Evolutionary conservation across 2,329 filamentous ascomycete species (phyloP), one percentile per base, ranked within the genome.

Genomic region (Epichloe sibirici): DNA sequence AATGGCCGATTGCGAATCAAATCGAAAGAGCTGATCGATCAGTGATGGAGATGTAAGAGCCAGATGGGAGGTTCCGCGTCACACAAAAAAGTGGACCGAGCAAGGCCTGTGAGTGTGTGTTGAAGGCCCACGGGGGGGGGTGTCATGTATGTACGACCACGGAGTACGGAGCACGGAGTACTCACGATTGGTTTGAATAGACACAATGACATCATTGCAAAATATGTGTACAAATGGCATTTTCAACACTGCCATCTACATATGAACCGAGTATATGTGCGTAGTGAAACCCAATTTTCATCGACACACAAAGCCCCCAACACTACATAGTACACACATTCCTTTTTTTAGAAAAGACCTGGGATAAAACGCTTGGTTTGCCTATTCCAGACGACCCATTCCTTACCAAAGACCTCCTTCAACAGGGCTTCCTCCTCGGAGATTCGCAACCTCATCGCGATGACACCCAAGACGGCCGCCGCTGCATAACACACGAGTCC

Each of bases 391-490:
- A 57, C 57, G 54, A 73, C 70, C 75, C 76, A 80, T 48, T 72
- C 63, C 11, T 58, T 56, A 0, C 74, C 73, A 64, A 79, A 79
- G 15, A 65, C 61, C 4, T 58, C 63, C 48, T 58, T 65, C 55
- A 80, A 54, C 75, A 81, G 77, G 1, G 47, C 53, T 57, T 81
- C 77, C 57, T 78, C 75, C 54, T 79, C 69, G 35, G 51, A 58
- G 1, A 79, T 70, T 25, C 76, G 63, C 5, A 65, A 44, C 37
- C 56, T 15, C 17, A 51, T 5, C 13, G 11, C 2, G 6, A 35
- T 8, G 3, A 42, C 42, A 54, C 13, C 56, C 23, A 48, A 40
- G 12, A 23, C 45, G 15, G 38, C 4, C 5, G 12, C 1, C 12
- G 15, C 44, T 6, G 25, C 44, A 21, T 43, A 45, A 56, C 11